phyloP scores from a whole-genome alignment of 257 asterid genomes.

The Nicotiana paniculata region DNA sequence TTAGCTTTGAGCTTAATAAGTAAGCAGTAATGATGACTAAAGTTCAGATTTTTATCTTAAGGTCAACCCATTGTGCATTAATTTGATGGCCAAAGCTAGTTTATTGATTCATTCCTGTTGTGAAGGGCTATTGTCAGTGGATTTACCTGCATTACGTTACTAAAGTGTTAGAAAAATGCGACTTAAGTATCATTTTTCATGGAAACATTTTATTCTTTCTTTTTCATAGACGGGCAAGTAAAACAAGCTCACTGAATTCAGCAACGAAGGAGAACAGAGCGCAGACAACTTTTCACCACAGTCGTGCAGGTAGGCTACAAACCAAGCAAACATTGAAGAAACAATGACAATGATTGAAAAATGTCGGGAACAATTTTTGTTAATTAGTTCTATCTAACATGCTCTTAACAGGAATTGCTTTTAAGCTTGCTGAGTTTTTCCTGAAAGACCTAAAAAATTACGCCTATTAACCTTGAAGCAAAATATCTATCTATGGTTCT shows the following conservation, averaged over 20 bases:
- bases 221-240: neutral
- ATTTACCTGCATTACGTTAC: neutral
- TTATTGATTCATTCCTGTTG: neutral
- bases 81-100: neutral
- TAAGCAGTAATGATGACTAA: neutral
- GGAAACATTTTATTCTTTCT: neutral
- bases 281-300: neutral
- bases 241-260: neutral
- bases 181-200: neutral
- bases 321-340: neutral
- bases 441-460: neutral
- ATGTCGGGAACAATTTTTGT: neutral
- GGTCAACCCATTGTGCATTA: neutral
- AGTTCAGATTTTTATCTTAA: neutral
- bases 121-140: neutral
- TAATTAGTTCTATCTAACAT: neutral
- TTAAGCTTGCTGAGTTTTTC: neutral
- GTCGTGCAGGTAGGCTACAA: neutral
- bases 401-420: neutral
- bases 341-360: neutral
- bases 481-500: neutral
- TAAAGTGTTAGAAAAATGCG: neutral
- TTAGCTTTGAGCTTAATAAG: neutral
- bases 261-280: neutral
- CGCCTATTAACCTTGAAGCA: neutral